A percentile compares a stretch with the other conserved stretches of the same genome.
Evolutionary conservation across 2,329 filamentous ascomycete species (phyloP).

Genomic region (Scedosporium boydii): DNA sequence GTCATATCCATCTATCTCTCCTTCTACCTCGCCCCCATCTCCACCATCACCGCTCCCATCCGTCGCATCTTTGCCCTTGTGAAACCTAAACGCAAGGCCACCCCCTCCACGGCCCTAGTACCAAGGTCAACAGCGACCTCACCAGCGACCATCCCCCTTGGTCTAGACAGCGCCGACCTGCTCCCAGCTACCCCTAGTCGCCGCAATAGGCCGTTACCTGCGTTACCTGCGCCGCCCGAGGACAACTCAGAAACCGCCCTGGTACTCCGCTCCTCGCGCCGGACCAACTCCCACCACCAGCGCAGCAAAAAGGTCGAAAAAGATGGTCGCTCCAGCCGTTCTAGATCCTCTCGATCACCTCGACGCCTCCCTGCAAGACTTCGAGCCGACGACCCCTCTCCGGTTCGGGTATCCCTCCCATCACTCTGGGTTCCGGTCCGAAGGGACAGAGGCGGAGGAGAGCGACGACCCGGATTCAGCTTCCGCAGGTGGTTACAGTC

Average conservation of each 20-base stretch:
- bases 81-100: background rate
- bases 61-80: background rate
- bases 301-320: constrained; percentile 11
- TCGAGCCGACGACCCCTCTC: constrained; percentile 34
- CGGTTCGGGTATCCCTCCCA: constrained; percentile 30
- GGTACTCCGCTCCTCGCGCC: constrained; percentile 6
- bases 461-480: constrained; percentile 34
- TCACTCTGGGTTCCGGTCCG: constrained; percentile 27
- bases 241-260: constrained; percentile 7
- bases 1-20: constrained; percentile 31
- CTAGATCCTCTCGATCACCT: constrained; percentile 29
- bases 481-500: constrained; percentile 49
- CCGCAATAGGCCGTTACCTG: constrained; percentile 11
- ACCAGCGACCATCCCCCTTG: constrained; percentile 12
- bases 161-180: background rate
- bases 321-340: constrained; percentile 14
- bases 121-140: constrained; percentile 10
- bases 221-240: constrained; percentile 8
- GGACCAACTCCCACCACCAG: background rate
- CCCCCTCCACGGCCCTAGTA: constrained; percentile 7
- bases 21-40: constrained; percentile 5
- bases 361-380: constrained; percentile 46
- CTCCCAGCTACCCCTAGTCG: background rate
- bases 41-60: background rate
- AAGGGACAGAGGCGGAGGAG: constrained; percentile 22